Conservation (phyloP, 257 asterid genomes). For the Forsythia suspensa region DNA sequence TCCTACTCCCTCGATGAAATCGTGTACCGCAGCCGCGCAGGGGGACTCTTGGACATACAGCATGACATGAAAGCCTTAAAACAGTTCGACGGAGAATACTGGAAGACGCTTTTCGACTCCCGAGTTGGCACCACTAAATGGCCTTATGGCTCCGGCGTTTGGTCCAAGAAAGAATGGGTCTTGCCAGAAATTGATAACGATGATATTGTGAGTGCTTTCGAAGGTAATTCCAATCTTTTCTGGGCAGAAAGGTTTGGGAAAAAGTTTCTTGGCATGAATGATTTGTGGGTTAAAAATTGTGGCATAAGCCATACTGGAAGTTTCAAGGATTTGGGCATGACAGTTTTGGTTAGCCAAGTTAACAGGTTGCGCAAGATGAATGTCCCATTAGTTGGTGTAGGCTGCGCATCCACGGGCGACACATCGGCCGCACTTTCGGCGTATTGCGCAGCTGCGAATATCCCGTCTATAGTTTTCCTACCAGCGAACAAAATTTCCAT, state of each 20-base stretch:
- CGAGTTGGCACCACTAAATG: conserved; percentile 58
- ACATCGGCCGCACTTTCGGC: conserved; percentile 68
- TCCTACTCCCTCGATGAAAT: conserved; percentile 64
- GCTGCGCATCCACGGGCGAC: conserved; percentile 70
- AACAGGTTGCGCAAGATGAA: conserved; percentile 49
- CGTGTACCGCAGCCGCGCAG: conserved; percentile 57
- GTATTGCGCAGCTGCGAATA: conserved; percentile 52
- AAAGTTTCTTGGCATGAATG: conserved; percentile 40
- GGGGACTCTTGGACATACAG: conserved; percentile 63
- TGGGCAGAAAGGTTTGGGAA: conserved; percentile 62
- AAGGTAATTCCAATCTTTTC: conserved; percentile 57
- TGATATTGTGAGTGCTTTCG: conserved; percentile 63
- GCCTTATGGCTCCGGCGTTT: conserved; percentile 73
- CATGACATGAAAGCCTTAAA: conserved; percentile 56
- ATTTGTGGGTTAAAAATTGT: conserved; percentile 62
- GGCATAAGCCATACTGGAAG: conserved; percentile 68
- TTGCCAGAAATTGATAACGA: conserved; percentile 43
- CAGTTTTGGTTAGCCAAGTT: conserved; percentile 61
- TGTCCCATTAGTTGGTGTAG: conserved; percentile 48
- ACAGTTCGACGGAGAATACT: conserved; percentile 54
- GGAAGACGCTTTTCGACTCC: conserved; percentile 57
- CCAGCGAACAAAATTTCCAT: conserved; percentile 54
- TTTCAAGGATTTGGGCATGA: conserved; percentile 65
- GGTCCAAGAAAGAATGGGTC: conserved; percentile 71
- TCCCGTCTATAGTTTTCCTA: conserved; percentile 55